Conservation (phyloP, 345 rosid genomes). For the Syzygium grande region DNA sequence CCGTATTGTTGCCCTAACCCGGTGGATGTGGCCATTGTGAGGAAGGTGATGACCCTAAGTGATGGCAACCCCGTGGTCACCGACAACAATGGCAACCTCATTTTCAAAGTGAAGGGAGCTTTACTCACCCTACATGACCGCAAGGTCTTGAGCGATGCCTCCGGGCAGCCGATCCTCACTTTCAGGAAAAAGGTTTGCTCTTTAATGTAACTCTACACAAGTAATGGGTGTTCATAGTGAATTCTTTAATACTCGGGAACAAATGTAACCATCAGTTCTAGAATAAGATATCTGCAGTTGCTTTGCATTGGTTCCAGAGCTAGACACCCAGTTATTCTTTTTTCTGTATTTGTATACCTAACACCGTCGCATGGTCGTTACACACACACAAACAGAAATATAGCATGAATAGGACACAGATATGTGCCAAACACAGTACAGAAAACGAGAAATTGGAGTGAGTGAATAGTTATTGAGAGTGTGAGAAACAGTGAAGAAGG, state of each 20-base stretch:
- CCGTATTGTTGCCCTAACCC: conserved; percentile 12
- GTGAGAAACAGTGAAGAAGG: too few species aligned
- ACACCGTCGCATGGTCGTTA: too few species aligned
- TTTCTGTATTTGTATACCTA: not conserved
- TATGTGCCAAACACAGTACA: not conserved
- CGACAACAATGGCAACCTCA: conserved; percentile 10
- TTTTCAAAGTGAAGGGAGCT: conserved; percentile 13
- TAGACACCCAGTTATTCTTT: not conserved
- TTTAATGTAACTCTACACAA: not conserved
- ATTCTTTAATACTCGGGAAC: not conserved
- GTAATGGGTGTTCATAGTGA: not conserved
- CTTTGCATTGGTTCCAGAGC: not conserved
- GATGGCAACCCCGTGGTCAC: conserved; percentile 9
- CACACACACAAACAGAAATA: too few species aligned
- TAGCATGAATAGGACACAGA: not conserved
- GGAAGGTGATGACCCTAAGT: not conserved
- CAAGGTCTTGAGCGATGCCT: not conserved
- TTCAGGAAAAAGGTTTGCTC: not conserved
- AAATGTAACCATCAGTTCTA: not conserved
- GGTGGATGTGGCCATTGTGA: conserved; percentile 13
- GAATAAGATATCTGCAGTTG: not conserved
- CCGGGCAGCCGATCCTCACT: not conserved
- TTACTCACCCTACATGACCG: not conserved
- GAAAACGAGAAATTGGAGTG: too few species aligned
- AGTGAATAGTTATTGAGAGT: too few species aligned